These are phyloP conservation scores for Dipteronia sinensis DNA, from an alignment of 345 rosid genomes.

Conservation along the genomic window DNA sequence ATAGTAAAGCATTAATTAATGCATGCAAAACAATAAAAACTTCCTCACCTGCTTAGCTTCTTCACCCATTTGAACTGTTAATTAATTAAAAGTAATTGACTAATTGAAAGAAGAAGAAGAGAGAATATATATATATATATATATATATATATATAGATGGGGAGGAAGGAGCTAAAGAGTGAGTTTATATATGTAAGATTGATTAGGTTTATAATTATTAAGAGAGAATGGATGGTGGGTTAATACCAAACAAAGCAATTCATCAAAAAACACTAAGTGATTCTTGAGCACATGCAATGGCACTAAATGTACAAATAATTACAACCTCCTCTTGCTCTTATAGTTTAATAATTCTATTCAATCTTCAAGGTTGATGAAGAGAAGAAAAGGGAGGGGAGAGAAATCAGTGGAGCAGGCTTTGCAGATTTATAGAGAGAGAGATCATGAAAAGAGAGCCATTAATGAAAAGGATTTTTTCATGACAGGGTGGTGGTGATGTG, in stretches of 20 bases:
- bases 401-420: conserved; percentile 29
- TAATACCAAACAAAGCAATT: conserved; percentile 40
- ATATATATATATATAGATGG: neutral
- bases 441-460: neutral
- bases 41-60: conserved; percentile 69
- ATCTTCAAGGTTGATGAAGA: conserved; percentile 21
- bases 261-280: conserved; percentile 22
- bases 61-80: conserved; percentile 59
- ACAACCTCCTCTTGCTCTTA: neutral
- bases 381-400: conserved; percentile 14
- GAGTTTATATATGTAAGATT: conserved; percentile 14
- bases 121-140: neutral
- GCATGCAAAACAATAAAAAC: neutral
- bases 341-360: conserved; percentile 20
- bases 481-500: neutral
- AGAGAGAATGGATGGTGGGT: conserved; percentile 38
- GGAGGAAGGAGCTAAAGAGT: neutral
- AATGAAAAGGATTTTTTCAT: conserved; percentile 8
- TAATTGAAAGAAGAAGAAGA: neutral
- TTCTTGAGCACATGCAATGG: conserved; percentile 61
- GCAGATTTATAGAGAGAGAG: conserved; percentile 34
- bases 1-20: neutral
- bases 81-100: too few relatives aligned
- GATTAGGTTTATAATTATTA: neutral
- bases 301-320: conserved; percentile 26